Evolutionary conservation across 1,284 basidiomycete genomes (phyloP), one percentile per base, ranked within the genome.

Genomic region (Ustilago curta): DNA sequence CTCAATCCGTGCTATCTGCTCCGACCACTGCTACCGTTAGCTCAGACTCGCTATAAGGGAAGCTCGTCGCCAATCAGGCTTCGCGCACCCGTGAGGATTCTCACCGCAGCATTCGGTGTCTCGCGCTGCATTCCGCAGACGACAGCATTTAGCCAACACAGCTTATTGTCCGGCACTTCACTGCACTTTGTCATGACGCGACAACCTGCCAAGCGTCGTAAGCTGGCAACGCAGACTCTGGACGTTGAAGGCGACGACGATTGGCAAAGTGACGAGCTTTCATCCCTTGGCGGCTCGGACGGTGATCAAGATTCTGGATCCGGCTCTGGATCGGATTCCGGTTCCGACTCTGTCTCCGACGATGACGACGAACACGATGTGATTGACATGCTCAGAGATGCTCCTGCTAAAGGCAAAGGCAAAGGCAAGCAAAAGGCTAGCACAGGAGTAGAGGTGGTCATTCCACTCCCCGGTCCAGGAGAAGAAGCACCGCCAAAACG

Each of bases 191-290:
- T 11, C 1, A 70, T 70, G 68, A 58, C 68, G n/a, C 53, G 62
- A 1, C 65, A 60, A 44, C 58, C 70, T 31, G 44, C 65, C 0
- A 74, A 74, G 35, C 66, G 71, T n/a, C 71, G 66, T n/a, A 61
- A 44, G 27, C 40, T 67, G 4, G n/a, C 55, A 0, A n/a, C 47
- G 4, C 60, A 64, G 29, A 52, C 62, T 1, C 57, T 74, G 16
- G 71, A 74, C 18, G 71, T 63, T 1, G 66, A 69, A 48, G 71
- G 71, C 8, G 66, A 70, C 37, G 56, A 74, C 14, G 71, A 74
- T 43, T 74, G 71, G 71, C 70, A 68, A 43, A 59, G 54, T 42
- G 66, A 70, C 62, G 71, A 74, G 48, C 55, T 74, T 16, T 74
- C 71, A 14, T 74, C 71, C 2, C 66, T 70, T 9, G 54, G 58